Evolutionary conservation across 257 asterid species (phyloP).

Genomic region (Craterostigma plantagineum): DNA sequence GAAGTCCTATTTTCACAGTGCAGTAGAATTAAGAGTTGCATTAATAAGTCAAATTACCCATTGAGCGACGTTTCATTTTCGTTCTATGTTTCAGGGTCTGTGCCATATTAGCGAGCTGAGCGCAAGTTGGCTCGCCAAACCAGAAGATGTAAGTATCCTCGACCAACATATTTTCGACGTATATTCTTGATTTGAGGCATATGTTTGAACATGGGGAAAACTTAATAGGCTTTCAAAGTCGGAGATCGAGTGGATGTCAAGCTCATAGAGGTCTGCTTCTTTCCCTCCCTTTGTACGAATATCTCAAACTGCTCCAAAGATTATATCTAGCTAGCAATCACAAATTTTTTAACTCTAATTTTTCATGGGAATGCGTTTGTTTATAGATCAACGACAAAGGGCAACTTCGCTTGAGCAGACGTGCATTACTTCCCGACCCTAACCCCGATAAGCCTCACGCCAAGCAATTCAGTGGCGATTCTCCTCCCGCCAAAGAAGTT

Average conservation of each 20-base stretch:
- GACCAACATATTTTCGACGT: neutral
- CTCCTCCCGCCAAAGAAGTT: constrained; percentile 16
- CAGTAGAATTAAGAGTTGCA: no score
- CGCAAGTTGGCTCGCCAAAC: constrained; percentile 77
- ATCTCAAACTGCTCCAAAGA: no score
- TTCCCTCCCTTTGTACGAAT: constrained; percentile 12
- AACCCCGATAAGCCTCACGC: constrained; percentile 27
- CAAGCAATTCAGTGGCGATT: constrained; percentile 21
- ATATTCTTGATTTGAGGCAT: neutral
- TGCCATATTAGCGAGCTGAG: constrained; percentile 94
- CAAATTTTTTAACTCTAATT: neutral
- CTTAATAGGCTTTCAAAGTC: constrained; percentile 61
- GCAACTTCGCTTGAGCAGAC: constrained; percentile 83
- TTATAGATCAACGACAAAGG: constrained; percentile 82
- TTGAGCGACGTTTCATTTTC: neutral
- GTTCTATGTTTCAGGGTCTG: constrained; percentile 42
- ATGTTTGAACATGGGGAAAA: constrained; percentile 10
- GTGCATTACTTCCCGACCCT: constrained; percentile 76
- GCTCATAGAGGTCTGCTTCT: constrained; percentile 88
- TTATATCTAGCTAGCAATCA: no score
- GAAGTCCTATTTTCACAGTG: neutral
- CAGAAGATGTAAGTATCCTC: constrained; percentile 75
- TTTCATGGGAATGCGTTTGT: neutral
- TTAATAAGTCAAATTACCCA: no score
- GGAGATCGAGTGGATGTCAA: constrained; percentile 92